Base-by-base conservation (phyloP, 2,329 filamentous ascomycete species). In the Chaetomiaceae sp. region DNA sequence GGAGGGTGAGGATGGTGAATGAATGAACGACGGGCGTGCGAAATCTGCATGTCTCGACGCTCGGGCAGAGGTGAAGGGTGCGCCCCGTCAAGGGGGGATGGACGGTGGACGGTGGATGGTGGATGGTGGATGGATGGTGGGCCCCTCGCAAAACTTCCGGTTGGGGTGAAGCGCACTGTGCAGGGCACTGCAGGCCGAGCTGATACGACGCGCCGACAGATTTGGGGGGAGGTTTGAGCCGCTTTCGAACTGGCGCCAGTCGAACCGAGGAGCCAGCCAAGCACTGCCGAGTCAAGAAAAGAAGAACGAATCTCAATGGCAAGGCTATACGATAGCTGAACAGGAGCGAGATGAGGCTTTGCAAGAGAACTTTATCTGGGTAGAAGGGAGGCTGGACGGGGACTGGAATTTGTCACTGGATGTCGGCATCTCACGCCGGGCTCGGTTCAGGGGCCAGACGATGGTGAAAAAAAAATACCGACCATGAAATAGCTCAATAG, bases 141-240 rank as follows among this genome's bases (percentile, higher is more conserved):
- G 50, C 46, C 56, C 51, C 45, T 46, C 13, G 37, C 54, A 60
- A 61, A 61, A 49, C 51, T 58, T 56, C 57, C 55, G 57, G 54
- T 53, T 58, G 55, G 57, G 51, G 51, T 30, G 40, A 30, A 25
- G 47, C 56, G 34, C 45, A 49, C 36, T 51, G 48, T 47, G 47
- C 48, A 47, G 30, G 33, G n/a, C n/a, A n/a, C n/a, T n/a, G n/a
- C 33, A 44, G 25, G 11, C 18, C 33, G n/a, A 23, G 37, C 37
- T 40, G 37, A 38, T 30, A 13, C 27, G 29, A n/a, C 40, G 40
- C 14, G n/a, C n/a, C 14, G 21, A 18, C 14, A 47, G 16, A 45
- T 34, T 45, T 9, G 5, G 5, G 18, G 32, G 20, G n/a, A n/a
- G 32, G 34, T 16, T 11, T 32, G 18, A 14, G 45, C 32, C 30